Base-by-base conservation (phyloP, 106 monocot species). In the Cymbidium sinense region DNA sequence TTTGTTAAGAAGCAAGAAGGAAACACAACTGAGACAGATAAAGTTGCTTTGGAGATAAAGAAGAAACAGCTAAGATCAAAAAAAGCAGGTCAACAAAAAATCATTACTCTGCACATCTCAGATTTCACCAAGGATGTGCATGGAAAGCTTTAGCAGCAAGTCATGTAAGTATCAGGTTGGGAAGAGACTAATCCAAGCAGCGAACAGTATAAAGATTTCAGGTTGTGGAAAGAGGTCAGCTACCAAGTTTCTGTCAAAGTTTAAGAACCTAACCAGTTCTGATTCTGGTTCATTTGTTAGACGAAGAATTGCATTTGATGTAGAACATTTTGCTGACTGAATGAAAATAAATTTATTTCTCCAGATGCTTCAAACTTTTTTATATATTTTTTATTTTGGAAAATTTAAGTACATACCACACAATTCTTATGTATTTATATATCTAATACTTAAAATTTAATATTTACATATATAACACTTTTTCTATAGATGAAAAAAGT, bases 161-260 rank as follows among this genome's bases (percentile, higher is more conserved):
- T 33, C 74, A n/a, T 43, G 74, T 9, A 74, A 64, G 67, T 30
- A 36, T 83, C 39, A 61, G 80, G 77, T 86, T 80, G 86, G 86
- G 62, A 80, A 75, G 69, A 83, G 80, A 51, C 39, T 86, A 5
- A 30, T 77, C 7, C 70, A 34, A 62, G 86, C 86, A 7, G 83
- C 77, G 21, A 80, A 28, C 20, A 54, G 77, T 39, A 62, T 83
- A 52, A 44, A 73, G 19, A 55, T 34, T 35, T 73, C 75, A 39
- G 11, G 20, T 12, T 43, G 37, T 35, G 37, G 70, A 29, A 82
- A 67, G 54, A 64, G 21, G 28, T n/a, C n/a, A n/a, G n/a, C n/a
- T n/a, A n/a, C n/a, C n/a, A n/a, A n/a, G n/a, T 67, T 82, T 51
- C 27, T 71, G 2, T 25, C 75, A n/a, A 76, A 27, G 37, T 55